phyloP scores from a whole-genome alignment of 2,329 filamentous ascomycete species.

The Neopestalotiopsis sp. region DNA sequence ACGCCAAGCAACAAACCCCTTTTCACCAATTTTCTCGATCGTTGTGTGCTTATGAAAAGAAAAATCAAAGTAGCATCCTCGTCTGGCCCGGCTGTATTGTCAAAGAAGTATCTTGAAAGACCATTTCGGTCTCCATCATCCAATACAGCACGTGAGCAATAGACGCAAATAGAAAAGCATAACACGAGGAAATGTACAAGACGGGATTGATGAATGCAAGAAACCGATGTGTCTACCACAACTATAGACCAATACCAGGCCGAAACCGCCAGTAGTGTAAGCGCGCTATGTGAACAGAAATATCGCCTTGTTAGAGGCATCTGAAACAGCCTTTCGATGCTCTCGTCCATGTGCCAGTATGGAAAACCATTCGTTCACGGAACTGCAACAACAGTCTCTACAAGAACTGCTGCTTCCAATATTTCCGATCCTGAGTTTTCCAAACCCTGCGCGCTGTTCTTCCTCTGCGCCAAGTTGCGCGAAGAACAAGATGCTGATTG shows the following conservation, averaged over 20 bases:
- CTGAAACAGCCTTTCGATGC: background rate
- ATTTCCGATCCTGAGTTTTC: background rate
- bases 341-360: background rate
- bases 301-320: background rate
- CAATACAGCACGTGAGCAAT: background rate
- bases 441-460: background rate
- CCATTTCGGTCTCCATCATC: background rate
- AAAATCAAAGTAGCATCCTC: too few species aligned
- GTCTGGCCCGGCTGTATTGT: background rate
- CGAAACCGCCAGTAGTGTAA: background rate
- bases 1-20: too few species aligned
- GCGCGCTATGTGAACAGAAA: background rate
- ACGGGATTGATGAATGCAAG: background rate
- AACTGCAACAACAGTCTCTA: background rate
- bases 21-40: too few species aligned
- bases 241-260: constrained; percentile 6
- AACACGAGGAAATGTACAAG: background rate
- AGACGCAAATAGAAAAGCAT: background rate
- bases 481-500: constrained; percentile 10
- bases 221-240: constrained; percentile 10
- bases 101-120: background rate
- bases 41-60: too few species aligned
- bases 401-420: background rate
- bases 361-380: background rate
- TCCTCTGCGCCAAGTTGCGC: constrained; percentile 11